phyloP scores from a whole-genome alignment of 805 yeast genomes.

The Starmerella vaccinii region DNA sequence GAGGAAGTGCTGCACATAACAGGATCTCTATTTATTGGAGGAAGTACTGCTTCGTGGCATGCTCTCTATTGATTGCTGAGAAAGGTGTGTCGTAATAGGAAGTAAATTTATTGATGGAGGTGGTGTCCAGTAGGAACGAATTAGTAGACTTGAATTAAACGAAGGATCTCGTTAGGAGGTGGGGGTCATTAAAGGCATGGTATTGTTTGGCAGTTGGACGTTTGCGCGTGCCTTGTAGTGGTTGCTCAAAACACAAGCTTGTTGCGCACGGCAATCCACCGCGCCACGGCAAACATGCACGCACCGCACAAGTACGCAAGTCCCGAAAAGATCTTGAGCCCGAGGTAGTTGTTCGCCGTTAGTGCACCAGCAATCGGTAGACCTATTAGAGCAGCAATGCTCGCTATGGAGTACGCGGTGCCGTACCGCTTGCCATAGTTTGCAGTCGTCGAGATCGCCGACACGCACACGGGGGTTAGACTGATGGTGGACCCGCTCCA shows the following conservation, averaged over 20 bases:
- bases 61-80: too few species aligned
- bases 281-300: conserved; percentile 23
- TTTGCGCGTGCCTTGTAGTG: too few species aligned
- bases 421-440: conserved; percentile 66
- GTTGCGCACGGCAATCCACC: conserved; percentile 27
- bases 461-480: conserved; percentile 59
- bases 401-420: conserved; percentile 44
- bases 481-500: conserved; percentile 39
- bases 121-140: too few species aligned
- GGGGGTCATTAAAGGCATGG: too few species aligned
- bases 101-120: too few species aligned
- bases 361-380: conserved; percentile 35
- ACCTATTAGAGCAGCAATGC: conserved; percentile 33
- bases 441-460: conserved; percentile 50
- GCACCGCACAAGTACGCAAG: conserved; percentile 27
- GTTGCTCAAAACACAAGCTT: conserved; percentile 8
- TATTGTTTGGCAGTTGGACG: too few species aligned
- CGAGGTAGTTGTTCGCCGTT: conserved; percentile 26
- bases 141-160: too few species aligned
- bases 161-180: too few species aligned
- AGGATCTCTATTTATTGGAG: too few species aligned
- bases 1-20: too few species aligned
- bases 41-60: too few species aligned
- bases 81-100: too few species aligned
- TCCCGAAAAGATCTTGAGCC: conserved; percentile 31